phyloP scores from a whole-genome alignment of 352 stramenopile species.

The Phytophthora crassamura region DNA sequence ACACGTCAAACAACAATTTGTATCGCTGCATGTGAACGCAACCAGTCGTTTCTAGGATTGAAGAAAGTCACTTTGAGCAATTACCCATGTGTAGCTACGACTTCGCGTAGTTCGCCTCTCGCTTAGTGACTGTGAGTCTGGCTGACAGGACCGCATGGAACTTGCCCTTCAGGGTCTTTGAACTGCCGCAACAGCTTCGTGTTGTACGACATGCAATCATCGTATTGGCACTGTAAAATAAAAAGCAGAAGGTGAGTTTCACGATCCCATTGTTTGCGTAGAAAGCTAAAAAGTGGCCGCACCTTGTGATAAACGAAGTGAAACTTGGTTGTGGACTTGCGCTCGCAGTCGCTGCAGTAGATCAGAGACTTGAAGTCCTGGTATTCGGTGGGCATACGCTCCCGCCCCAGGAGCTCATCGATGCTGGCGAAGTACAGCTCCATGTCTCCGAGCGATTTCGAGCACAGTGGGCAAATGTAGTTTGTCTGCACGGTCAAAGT shows the following conservation, averaged over 20 bases:
- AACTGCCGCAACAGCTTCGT: constrained; percentile 87
- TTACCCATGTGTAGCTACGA: no score
- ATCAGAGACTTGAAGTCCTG: constrained; percentile 75
- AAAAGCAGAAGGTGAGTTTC: constrained; percentile 3
- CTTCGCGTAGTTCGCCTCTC: no score
- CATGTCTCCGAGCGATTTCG: constrained; percentile 96
- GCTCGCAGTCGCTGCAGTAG: constrained; percentile 89
- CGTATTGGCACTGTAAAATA: constrained; percentile 64
- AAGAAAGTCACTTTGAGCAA: background rate
- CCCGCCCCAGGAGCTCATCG: constrained; percentile 79
- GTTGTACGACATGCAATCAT: constrained; percentile 86
- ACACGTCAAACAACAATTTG: constrained; percentile 5
- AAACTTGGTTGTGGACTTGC: constrained; percentile 83
- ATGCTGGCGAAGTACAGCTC: constrained; percentile 88
- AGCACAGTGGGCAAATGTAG: constrained; percentile 96
- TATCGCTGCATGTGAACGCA: background rate
- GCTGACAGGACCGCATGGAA: constrained; percentile 23
- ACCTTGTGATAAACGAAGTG: constrained; percentile 92
- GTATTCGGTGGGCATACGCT: constrained; percentile 86
- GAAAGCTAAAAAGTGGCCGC: background rate
- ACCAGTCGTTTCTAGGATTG: constrained; percentile 4
- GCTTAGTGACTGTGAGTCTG: constrained; percentile 11
- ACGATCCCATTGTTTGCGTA: background rate
- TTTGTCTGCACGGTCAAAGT: constrained; percentile 60
- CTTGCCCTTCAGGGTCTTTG: constrained; percentile 50